Percentiles rank a stretch among this genome's conserved stretches.
Conservation (phyloP, 805 yeast genomes). For the Sugiyamaella qingdaonensis region DNA sequence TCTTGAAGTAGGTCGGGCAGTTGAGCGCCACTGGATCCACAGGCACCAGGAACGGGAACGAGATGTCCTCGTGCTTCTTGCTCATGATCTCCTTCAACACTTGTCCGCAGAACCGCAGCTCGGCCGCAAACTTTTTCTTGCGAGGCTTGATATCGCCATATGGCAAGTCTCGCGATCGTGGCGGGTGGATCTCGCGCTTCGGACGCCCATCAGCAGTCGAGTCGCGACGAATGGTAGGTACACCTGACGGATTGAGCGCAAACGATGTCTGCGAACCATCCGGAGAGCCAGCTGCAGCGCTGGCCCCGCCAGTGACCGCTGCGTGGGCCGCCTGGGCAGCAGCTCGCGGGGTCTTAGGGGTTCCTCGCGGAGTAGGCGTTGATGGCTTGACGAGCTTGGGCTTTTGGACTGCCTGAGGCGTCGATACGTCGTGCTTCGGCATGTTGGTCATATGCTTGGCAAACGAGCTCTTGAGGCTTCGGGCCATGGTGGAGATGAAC, state of each 20-base stretch:
- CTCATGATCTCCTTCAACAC: conserved; percentile 75
- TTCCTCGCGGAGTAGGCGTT: conserved; percentile 18
- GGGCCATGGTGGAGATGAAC: conserved; percentile 85
- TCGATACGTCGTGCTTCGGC: conserved; percentile 55
- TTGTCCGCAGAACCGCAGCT: conserved; percentile 78
- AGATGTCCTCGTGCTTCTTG: conserved; percentile 77
- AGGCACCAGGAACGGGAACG: conserved; percentile 88
- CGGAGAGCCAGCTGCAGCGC: conserved; percentile 29
- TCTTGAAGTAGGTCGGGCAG: conserved; percentile 83
- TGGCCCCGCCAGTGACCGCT: conserved; percentile 23
- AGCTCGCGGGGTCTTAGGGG: conserved; percentile 28
- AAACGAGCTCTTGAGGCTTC: conserved; percentile 84
- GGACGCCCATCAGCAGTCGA: conserved; percentile 69
- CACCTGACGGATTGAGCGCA: conserved; percentile 42
- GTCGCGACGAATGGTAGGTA: conserved; percentile 69
- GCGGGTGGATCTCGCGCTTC: conserved; percentile 94
- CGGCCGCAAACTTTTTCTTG: conserved; percentile 86
- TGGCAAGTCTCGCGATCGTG: conserved; percentile 88
- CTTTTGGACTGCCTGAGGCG: conserved; percentile 16
- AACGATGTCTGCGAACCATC: conserved; percentile 21
- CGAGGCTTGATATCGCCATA: conserved; percentile 81
- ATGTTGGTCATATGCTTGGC: conserved; percentile 88
- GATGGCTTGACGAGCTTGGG: conserved; percentile 24
- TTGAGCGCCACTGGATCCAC: conserved; percentile 94
- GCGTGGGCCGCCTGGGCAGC: conserved; percentile 29